Evolutionary conservation across 176 grass and related monocot genomes (phyloP).

Genomic region (Juncus inflexus): DNA sequence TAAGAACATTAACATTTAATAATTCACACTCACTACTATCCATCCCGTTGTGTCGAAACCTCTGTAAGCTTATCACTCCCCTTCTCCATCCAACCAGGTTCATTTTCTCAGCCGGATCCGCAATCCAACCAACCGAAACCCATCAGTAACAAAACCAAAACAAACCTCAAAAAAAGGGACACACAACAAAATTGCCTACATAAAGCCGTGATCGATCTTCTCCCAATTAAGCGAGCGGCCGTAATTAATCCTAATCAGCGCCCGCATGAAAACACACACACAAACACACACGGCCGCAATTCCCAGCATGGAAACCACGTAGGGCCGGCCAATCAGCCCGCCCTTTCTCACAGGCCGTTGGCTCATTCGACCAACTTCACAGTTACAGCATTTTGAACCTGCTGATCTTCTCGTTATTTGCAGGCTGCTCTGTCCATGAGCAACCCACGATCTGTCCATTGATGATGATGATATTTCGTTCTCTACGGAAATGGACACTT

Average conservation of each 20-base stretch:
- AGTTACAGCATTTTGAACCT: conserved; percentile 55
- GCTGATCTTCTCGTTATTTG: conserved; percentile 33
- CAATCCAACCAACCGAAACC: no score
- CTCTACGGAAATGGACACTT: conserved; percentile 47
- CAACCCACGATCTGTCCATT: conserved; percentile 35
- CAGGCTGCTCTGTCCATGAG: conserved; percentile 30
- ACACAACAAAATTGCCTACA: conserved; percentile 24
- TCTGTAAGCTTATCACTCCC: no score
- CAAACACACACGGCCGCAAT: conserved; percentile 97
- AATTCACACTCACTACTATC: no score
- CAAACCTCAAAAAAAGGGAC: no score
- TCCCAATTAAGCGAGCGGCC: conserved; percentile 80
- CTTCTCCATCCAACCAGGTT: no score
- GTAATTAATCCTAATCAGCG: conserved; percentile 57
- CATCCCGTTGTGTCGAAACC: no score
- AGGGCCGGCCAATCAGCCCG: conserved; percentile 74
- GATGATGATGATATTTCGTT: conserved; percentile 32
- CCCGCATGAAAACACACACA: conserved; percentile 79
- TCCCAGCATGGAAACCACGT: conserved; percentile 82
- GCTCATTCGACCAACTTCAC: conserved; percentile 42
- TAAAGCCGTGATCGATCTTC: conserved; percentile 54
- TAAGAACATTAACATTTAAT: no score
- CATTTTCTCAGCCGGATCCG: no score
- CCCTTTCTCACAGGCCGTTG: conserved; percentile 38
- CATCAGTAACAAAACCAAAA: no score